Conservation (phyloP, 352 stramenopile species). For the Globisporangium carolinianum region DNA sequence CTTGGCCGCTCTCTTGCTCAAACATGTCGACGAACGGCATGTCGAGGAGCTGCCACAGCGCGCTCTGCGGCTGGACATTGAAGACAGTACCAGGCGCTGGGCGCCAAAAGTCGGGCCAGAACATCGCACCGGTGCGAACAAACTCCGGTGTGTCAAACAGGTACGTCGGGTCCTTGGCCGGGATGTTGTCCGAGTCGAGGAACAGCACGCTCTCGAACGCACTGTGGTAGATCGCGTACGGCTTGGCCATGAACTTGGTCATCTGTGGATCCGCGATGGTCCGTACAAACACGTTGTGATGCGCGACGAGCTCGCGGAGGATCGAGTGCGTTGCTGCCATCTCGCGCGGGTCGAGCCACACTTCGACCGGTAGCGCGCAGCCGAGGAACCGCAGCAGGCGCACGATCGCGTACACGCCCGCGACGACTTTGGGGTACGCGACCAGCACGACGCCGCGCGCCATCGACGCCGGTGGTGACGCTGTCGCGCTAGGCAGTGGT, state of each 20-base stretch:
- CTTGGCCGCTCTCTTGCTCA: constrained; percentile 75
- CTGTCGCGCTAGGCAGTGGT: not conserved
- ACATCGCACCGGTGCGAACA: constrained; percentile 48
- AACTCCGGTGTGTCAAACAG: constrained; percentile 71
- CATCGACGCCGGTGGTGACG: constrained; percentile 4
- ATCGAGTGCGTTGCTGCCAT: constrained; percentile 56
- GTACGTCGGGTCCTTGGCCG: constrained; percentile 71
- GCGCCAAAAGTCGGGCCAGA: constrained; percentile 85
- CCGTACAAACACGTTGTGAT: constrained; percentile 51
- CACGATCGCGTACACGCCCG: constrained; percentile 66
- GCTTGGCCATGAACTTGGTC: constrained; percentile 72
- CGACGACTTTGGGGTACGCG: constrained; percentile 58
- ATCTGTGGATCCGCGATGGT: constrained; percentile 51
- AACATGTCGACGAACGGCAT: constrained; percentile 86
- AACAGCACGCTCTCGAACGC: constrained; percentile 74
- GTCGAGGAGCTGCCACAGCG: constrained; percentile 62
- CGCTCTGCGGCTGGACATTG: constrained; percentile 67
- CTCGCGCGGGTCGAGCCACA: constrained; percentile 48
- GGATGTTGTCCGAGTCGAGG: constrained; percentile 80
- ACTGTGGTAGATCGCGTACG: constrained; percentile 70
- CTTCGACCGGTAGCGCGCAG: constrained; percentile 39
- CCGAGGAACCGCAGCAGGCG: constrained; percentile 38
- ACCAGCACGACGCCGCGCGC: constrained; percentile 61
- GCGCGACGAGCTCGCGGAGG: constrained; percentile 36
- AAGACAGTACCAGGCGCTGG: constrained; percentile 50